Evolutionary conservation across 2,329 filamentous ascomycete genomes (phyloP), one percentile per base, ranked within the genome.

Genomic region (Zasmidium angulare): DNA sequence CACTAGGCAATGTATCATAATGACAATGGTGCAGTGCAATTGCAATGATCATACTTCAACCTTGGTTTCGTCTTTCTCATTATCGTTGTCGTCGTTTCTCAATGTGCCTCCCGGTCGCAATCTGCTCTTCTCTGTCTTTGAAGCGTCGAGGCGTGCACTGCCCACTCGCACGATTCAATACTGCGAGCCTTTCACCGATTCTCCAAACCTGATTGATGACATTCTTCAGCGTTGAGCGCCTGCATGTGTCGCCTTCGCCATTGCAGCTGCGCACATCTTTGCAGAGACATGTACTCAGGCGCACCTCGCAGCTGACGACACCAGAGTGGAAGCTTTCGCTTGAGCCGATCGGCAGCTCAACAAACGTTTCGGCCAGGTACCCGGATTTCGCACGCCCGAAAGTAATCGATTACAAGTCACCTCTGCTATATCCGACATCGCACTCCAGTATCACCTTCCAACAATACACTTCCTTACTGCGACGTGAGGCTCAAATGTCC

Each of bases 1-100:
- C 57, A 59, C 62, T 70, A n/a, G n/a, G 66, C 63, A 63, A 61
- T 72, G 73, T 74, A 75, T 74, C 72, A 74, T 75, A 75, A 75
- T 73, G 73, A 73, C 67, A 63, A 72, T 73, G 72, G 63, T 72
- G 66, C 71, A 64, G 61, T 67, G 56, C 64, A 66, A 63, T 61
- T 61, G 64, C 62, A 63, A 66, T 56, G 61, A 66, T 69, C 66
- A 69, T 58, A 56, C 55, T 59, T 61, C 53, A 53, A 58, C 26
- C 40, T n/a, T 49, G 29, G 40, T 29, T 54, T 52, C 29, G 40
- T 56, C 51, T 48, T 46, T 31, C 26, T 26, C 20, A 22, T 22
- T 19, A 54, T 62, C 29, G 47, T 56, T 29, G 19, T 14, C 17
- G 12, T 40, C 31, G 4, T 26, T 21, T 43, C 2, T n/a, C 22